Percentiles rank a stretch among this genome's conserved stretches.
Evolutionary conservation across 2,329 filamentous ascomycete species (phyloP).

Genomic region (Ascochyta rabiei): DNA sequence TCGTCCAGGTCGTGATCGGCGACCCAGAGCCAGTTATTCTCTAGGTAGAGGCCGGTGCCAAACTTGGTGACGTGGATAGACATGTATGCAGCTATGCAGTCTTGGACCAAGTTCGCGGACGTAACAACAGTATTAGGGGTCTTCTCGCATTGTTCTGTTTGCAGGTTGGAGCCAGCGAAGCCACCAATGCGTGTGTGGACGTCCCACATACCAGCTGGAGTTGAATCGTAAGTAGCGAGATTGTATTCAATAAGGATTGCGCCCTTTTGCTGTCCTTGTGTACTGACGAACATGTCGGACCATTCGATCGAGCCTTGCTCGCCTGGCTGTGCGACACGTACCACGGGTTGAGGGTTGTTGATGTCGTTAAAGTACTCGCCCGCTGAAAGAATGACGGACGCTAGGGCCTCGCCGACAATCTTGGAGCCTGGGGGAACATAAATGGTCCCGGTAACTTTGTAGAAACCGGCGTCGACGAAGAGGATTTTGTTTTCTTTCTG

Average conservation of each 20-base stretch:
- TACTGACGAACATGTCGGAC: constrained; percentile 74
- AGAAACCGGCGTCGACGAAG: constrained; percentile 64
- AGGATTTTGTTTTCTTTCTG: constrained; percentile 60
- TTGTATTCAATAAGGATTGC: constrained; percentile 78
- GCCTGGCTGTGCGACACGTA: constrained; percentile 69
- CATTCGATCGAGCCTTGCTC: constrained; percentile 71
- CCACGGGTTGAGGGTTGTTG: constrained; percentile 64
- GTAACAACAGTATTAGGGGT: constrained; percentile 66
- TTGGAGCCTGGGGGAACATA: constrained; percentile 71
- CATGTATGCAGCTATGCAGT: constrained; percentile 75
- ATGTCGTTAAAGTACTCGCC: constrained; percentile 60
- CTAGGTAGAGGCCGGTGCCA: constrained; percentile 71
- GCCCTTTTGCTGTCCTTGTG: constrained; percentile 69
- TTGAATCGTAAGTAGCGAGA: constrained; percentile 58
- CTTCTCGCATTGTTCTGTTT: constrained; percentile 78
- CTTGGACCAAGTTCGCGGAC: constrained; percentile 57
- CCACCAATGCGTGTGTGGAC: constrained; percentile 86
- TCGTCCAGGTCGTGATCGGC: constrained; percentile 82
- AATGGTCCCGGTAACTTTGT: constrained; percentile 61
- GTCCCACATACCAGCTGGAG: constrained; percentile 80
- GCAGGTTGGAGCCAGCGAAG: constrained; percentile 76
- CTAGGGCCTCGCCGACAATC: constrained; percentile 85
- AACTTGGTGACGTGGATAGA: constrained; percentile 57
- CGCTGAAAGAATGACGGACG: constrained; percentile 79
- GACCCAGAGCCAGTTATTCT: constrained; percentile 93